Evolutionary conservation across 257 asterid species (phyloP), one percentile per base, ranked within the genome.

Genomic region (Penstemon eatonii): DNA sequence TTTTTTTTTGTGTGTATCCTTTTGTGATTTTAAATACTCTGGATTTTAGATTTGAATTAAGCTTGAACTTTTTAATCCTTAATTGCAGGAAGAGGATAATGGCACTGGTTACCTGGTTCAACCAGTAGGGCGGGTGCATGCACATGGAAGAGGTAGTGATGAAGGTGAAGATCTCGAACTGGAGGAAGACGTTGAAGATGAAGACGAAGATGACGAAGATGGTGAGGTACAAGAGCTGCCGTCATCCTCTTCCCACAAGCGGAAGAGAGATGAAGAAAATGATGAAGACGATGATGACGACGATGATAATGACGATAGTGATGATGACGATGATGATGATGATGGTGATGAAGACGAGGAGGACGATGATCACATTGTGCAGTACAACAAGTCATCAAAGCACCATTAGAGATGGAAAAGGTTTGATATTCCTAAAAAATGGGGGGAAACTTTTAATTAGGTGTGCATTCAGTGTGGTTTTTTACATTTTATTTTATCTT

Each of bases 151-250:
- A 25, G 85, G 63, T 51, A 73, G 78, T 75, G 88, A 73, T 11
- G 89, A 79, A 63, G 90, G 68, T 2, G 87, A 73, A 67, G 90
- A 84, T 49, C 73, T 67, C 38, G 85, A 82, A 10, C 2, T 78
- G 51, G 82, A 81, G 66, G 87, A 78, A 10, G 91, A 77, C 3
- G 70, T 55, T 15, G 87, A 78, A 18, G 79, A 82, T 11, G 91
- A 80, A 8, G 73, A 73, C 0, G 86, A 89, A 6, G 92, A 85
- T 25, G 87, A 86, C 9, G 73, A 84, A 15, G 87, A 87, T 68
- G 96, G 95, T 47, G 94, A 83, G 73, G 89, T 87, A 12, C 98
- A 89, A 67, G 98, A 87, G 82, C 51, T 87, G 73, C 87, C 86
- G 0, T 83, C 93, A 36, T 70, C 96, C 4, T 69, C 91, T 10